Percentiles rank a stretch among this genome's conserved stretches.
phyloP scores from a whole-genome alignment of 208 protist genomes.

The Vickermania ingenoplastis region DNA sequence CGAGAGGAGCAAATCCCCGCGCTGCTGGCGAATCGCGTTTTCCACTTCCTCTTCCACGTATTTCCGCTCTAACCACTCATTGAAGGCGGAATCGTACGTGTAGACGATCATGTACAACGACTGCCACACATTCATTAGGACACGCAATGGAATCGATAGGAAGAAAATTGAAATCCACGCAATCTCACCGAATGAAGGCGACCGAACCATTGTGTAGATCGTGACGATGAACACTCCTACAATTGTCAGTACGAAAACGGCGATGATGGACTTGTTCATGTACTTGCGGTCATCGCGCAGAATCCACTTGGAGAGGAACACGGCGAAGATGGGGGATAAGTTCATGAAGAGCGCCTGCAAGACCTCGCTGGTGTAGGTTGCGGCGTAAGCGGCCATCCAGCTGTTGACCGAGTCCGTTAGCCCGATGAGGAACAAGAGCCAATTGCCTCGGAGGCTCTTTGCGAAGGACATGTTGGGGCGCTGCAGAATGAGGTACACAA shows the following conservation, averaged over 20 bases:
- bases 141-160: slow-evolving; percentile 52
- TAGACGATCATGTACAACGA: slow-evolving; percentile 80
- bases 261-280: slow-evolving; percentile 43
- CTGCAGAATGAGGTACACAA: slow-evolving; percentile 30
- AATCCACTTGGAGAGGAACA: slow-evolving; percentile 65
- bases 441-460: slow-evolving; percentile 29
- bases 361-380: slow-evolving; percentile 67
- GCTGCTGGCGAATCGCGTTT: neutral
- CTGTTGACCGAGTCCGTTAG: slow-evolving; percentile 67
- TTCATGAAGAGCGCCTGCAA: slow-evolving; percentile 68
- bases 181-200: slow-evolving; percentile 17
- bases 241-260: slow-evolving; percentile 55
- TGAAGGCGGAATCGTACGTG: slow-evolving; percentile 44
- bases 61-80: slow-evolving; percentile 22
- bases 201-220: slow-evolving; percentile 14
- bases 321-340: slow-evolving; percentile 61
- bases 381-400: slow-evolving; percentile 66
- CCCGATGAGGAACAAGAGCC: slow-evolving; percentile 43
- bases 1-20: neutral
- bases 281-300: slow-evolving; percentile 58
- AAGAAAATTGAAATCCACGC: slow-evolving; percentile 77
- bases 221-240: slow-evolving; percentile 47
- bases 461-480: slow-evolving; percentile 56
- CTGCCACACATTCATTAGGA: slow-evolving; percentile 78
- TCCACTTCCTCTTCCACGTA: slow-evolving; percentile 5